Evolutionary conservation across 805 yeast genomes (phyloP), one percentile per base, ranked within the genome.

Genomic region (Ascoidea tarda): DNA sequence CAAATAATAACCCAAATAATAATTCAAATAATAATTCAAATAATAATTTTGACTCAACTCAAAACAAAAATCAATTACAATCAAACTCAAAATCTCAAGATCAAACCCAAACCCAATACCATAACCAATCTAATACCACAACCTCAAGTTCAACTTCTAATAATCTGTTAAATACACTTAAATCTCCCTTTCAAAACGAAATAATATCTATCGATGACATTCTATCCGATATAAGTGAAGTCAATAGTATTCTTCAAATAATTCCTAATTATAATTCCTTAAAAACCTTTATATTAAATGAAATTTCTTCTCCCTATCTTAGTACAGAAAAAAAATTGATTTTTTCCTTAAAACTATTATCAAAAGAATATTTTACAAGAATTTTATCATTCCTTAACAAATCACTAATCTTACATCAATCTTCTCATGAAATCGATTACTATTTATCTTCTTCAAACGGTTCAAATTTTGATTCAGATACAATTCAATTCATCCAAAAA

Each of bases 401-500:
- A 38, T 38, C 44, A 10, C 4, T 38, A 10, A 8, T 10, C 8
- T 14, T 38, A 38, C 44, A 10, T 38, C 44, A 38, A 38, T 8
- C 14, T 2, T 8, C 14, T 38, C 14, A 10, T 10, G 44, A 38
- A 38, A 38, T 38, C 14, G 44, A 38, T 8, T 21, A 21, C 28
- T 21, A 21, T 21, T 3, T 21, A 21, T 21, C 28, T 21, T 31
- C 53, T 16, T n/a, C 6, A 32, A 32, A 46, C 16, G 16, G 32
- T 1, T 14, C 46, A 16, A 32, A 31, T 5, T 21, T 33, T 4
- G 45, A 49, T 32, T 6, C 42, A 32, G 50, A 28, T 6, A 51
- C 48, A n/a, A 46, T 49, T 12, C 12, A 32, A 31, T 54, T 54
- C 50, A 33, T 49, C 33, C 32, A 50, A 10, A 33, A 33, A 8